These are phyloP conservation scores for Phaeoacremonium minimum DNA, from an alignment of 2,329 filamentous ascomycete species.

Conservation along the genomic window DNA sequence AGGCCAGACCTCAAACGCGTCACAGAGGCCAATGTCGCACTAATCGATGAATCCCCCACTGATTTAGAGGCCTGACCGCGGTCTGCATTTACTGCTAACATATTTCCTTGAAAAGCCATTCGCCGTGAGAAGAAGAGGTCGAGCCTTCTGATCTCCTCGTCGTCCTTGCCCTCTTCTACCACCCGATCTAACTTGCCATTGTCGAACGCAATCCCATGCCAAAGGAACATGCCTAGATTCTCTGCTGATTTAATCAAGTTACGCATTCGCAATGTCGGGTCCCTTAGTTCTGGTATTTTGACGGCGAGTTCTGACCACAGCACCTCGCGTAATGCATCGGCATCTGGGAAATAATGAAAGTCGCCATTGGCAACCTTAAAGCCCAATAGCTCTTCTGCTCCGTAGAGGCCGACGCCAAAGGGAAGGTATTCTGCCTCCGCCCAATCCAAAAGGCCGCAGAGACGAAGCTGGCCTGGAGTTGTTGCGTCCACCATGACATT, in stretches of 20 bases:
- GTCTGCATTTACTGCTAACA: too few relatives aligned
- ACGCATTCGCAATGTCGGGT: slow-evolving; percentile 13
- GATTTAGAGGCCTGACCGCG: too few relatives aligned
- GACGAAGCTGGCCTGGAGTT: slow-evolving; percentile 1
- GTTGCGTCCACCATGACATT: slow-evolving; percentile 46
- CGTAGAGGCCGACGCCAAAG: slow-evolving; percentile 56
- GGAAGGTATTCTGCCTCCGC: slow-evolving; percentile 58
- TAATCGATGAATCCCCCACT: too few relatives aligned
- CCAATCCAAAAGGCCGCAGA: slow-evolving; percentile 60
- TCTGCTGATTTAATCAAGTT: slow-evolving; percentile 35
- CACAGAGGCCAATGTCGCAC: too few relatives aligned
- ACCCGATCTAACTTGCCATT: slow-evolving; percentile 54
- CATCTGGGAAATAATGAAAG: slow-evolving; percentile 40
- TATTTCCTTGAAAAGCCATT: too few relatives aligned
- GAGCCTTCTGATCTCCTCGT: slow-evolving; percentile 48
- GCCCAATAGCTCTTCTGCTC: slow-evolving; percentile 56
- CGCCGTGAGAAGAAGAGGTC: slow-evolving; percentile 20
- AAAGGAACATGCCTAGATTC: slow-evolving; percentile 53
- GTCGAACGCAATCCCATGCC: slow-evolving; percentile 62
- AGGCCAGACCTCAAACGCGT: too few relatives aligned
- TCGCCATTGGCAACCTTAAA: slow-evolving; percentile 25
- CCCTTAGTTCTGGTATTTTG: slow-evolving; percentile 26
- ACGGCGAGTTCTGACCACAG: slow-evolving; percentile 45
- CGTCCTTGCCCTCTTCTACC: slow-evolving; percentile 45
- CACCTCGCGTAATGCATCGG: slow-evolving; percentile 31